These are phyloP conservation scores for Psidium guajava DNA, from an alignment of 345 rosid genomes.

Conservation along the genomic window DNA sequence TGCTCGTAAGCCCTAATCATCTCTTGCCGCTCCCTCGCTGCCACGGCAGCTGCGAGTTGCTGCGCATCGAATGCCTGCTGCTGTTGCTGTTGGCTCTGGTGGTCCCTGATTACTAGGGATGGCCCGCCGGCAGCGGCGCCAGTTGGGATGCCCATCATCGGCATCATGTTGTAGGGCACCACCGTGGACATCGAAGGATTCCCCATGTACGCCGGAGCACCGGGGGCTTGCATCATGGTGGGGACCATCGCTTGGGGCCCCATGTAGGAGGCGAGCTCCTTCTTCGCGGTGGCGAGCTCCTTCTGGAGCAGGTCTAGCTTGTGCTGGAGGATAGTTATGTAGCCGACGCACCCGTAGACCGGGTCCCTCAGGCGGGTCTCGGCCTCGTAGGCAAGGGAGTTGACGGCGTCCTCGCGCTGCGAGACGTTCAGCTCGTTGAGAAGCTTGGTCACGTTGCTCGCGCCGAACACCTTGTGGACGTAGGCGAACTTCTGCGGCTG, in stretches of 20 bases:
- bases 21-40: conserved; percentile 52
- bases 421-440: conserved; percentile 43
- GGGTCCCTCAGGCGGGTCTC: conserved; percentile 76
- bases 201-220: not conserved
- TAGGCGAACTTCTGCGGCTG: conserved; percentile 52
- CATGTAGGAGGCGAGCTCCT: not conserved
- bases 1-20: conserved; percentile 45
- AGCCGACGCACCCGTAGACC: conserved; percentile 80
- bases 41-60: conserved; percentile 42
- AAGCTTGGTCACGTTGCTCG: conserved; percentile 69
- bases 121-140: conserved; percentile 11
- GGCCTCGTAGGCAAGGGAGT: conserved; percentile 71
- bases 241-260: conserved; percentile 5
- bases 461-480: conserved; percentile 62
- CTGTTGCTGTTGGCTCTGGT: conserved; percentile 25
- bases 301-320: conserved; percentile 43
- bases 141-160: not conserved
- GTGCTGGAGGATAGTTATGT: conserved; percentile 64
- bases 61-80: conserved; percentile 57
- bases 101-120: conserved; percentile 17
- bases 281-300: conserved; percentile 39
- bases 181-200: not conserved
- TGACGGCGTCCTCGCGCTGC: conserved; percentile 69
- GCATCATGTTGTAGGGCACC: not conserved
- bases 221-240: conserved; percentile 1